Evolutionary conservation across 495 filamentous ascomycete genomes (phyloP), one percentile per base, ranked within the genome.

Genomic region (Xylaria longipes): DNA sequence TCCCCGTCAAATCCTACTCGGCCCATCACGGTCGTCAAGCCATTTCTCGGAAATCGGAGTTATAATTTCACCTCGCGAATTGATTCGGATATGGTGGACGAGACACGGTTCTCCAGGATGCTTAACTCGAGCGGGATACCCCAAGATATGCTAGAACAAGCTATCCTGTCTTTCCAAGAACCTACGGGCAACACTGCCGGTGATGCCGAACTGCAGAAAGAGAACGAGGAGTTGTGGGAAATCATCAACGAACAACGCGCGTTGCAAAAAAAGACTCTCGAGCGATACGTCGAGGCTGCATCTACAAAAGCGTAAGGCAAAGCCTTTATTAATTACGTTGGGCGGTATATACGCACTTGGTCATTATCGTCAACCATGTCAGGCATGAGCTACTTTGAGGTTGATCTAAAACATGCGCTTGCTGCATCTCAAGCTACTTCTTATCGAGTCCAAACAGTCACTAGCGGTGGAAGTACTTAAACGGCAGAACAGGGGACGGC

Each of bases 1-100:
- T 80, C 87, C 9, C 63, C 78, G 2, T 65, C 74, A 12, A 76
- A 71, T 46, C 75, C 84, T 27, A 86, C 90, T 25, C 89, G 86
- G 60, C 79, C 89, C 0, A 83, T 87, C 20, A 86, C 84, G 5
- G 87, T 97, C 17, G 84, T 92, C 46, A 97, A 97, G 77, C 94
- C 94, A 0, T 84, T 86, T 29, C 85, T 87, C 48, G 86, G 93
- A 15, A 90, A 91, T 39, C 82, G 84, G 6, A 88, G 88, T 27
- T 97, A 97, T 72, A 86, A 84, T 17, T 87, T 96, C 70, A 88
- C 86, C 52, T 84, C 89, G 0, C 92, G 94, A 76, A 79, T 97
- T 27, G 82, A 81, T 31, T 73, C 82, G 3, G 72, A 79, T 43
- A 68, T 79, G n/a, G 68, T 48, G n/a, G 66, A 74, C 11, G 76